Conservation (phyloP, 1,139 yeast genomes). For the Suhomyces atakaporum region DNA sequence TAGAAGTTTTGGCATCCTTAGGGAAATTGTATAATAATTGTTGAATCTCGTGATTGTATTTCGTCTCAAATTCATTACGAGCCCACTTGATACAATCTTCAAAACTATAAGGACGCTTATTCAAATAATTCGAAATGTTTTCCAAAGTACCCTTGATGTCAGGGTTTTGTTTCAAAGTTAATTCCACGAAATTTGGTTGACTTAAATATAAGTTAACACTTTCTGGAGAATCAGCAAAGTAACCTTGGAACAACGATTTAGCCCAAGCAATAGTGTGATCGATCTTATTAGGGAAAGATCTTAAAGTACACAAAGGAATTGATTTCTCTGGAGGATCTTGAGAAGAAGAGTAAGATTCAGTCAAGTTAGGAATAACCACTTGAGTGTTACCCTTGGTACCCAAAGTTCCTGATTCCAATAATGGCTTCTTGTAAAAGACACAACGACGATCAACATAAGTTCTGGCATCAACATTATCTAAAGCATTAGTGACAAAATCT, state of each 20-base stretch:
- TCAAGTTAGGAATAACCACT: constrained; percentile 87
- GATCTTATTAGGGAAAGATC: constrained; percentile 96
- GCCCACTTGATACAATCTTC: constrained; percentile 98
- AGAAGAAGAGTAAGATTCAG: constrained; percentile 93
- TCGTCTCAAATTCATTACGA: constrained; percentile 80
- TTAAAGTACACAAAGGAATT: constrained; percentile 92
- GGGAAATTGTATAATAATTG: constrained; percentile 95
- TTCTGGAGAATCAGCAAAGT: constrained; percentile 86
- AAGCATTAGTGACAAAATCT: constrained; percentile 91
- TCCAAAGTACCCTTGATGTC: constrained; percentile 87
- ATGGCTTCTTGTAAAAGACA: constrained; percentile 86
- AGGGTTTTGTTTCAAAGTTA: constrained; percentile 85
- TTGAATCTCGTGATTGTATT: constrained; percentile 80
- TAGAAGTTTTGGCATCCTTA: constrained; percentile 83
- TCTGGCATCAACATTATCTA: constrained; percentile 97
- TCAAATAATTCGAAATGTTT: constrained; percentile 70
- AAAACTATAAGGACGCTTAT: constrained; percentile 81
- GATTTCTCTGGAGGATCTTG: constrained; percentile 99
- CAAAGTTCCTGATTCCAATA: constrained; percentile 93
- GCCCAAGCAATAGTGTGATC: constrained; percentile 99
- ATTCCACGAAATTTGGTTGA: constrained; percentile 91
- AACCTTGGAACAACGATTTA: constrained; percentile 91
- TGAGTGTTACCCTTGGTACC: constrained; percentile 99
- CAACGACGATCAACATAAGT: constrained; percentile 97
- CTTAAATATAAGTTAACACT: constrained; percentile 87